Evolutionary conservation across 2,329 filamentous ascomycete species (phyloP).

Genomic region (Thielaviopsis populi): DNA sequence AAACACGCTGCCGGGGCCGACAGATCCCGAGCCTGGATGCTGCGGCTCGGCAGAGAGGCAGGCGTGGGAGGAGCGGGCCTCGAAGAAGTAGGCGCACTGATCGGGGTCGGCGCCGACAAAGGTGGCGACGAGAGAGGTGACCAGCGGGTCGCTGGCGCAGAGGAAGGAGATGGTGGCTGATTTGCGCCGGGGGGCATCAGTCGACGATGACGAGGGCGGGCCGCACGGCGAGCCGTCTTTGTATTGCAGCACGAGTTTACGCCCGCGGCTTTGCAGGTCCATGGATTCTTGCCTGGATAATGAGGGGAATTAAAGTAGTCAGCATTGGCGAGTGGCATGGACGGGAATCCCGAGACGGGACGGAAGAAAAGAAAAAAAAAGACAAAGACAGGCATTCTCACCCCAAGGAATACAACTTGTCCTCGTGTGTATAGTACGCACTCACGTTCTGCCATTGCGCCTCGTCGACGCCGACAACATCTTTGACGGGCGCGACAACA

Average conservation of each 20-base stretch:
- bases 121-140: conserved; percentile 53
- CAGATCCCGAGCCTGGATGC: conserved; percentile 47
- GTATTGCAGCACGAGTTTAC: conserved; percentile 65
- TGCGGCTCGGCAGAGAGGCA: conserved; percentile 55
- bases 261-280: conserved; percentile 43
- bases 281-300: conserved; percentile 37
- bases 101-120: conserved; percentile 76
- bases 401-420: conserved; percentile 61
- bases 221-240: conserved; percentile 62
- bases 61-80: conserved; percentile 71
- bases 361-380: conserved; percentile 19
- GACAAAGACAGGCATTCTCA: conserved; percentile 27
- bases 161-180: conserved; percentile 85
- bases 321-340: background rate
- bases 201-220: conserved; percentile 6
- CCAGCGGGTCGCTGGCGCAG: conserved; percentile 69
- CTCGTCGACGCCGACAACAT: conserved; percentile 50
- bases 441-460: conserved; percentile 56
- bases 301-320: background rate
- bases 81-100: conserved; percentile 91
- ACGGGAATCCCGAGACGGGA: background rate
- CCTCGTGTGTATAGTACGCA: conserved; percentile 56
- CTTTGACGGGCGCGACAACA: conserved; percentile 50
- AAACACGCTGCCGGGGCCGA: conserved; percentile 64
- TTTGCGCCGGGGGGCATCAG: conserved; percentile 37